A percentile compares a stretch with the other conserved stretches of the same genome.
phyloP scores from a whole-genome alignment of 495 filamentous ascomycete species.

The Penicillium manginii region DNA sequence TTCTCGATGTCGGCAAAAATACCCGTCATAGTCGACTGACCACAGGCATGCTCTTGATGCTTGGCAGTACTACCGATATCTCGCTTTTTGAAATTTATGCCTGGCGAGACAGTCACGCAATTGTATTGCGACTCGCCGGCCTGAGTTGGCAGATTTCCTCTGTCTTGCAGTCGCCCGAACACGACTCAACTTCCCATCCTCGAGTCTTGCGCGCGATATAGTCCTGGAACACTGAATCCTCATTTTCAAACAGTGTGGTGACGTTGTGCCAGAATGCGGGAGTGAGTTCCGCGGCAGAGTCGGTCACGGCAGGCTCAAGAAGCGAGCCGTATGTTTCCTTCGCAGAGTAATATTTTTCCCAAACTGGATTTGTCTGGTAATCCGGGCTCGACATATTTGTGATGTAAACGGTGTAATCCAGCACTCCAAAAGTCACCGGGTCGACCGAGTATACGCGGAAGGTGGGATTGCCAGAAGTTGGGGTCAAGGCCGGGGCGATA shows the following conservation, averaged over 20 bases:
- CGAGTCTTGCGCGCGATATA: conserved; percentile 44
- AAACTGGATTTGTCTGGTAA: conserved; percentile 48
- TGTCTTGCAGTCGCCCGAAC: conserved; percentile 42
- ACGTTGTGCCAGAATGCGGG: conserved; percentile 63
- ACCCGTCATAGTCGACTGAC: conserved; percentile 18
- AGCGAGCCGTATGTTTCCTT: conserved; percentile 55
- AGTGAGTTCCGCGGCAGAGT: conserved; percentile 46
- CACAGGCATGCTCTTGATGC: conserved; percentile 11
- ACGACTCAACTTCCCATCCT: conserved; percentile 39
- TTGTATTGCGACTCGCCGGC: conserved; percentile 39
- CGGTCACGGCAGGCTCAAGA: conserved; percentile 42
- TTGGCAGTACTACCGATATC: conserved; percentile 3
- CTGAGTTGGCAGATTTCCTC: conserved; percentile 46
- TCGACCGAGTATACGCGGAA: conserved; percentile 60
- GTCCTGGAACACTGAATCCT: conserved; percentile 43
- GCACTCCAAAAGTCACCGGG: conserved; percentile 55
- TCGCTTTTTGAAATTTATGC: conserved; percentile 28
- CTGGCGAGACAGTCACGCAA: conserved; percentile 28
- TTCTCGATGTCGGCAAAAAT: conserved; percentile 20
- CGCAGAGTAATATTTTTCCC: conserved; percentile 57
- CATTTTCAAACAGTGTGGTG: conserved; percentile 42
- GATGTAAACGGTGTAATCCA: conserved; percentile 55
- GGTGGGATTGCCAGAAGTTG: conserved; percentile 53
- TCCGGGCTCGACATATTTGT: conserved; percentile 49
- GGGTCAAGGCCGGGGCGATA: conserved; percentile 56